These are phyloP conservation scores for Aureobasidium sp. DNA, from an alignment of 2,329 filamentous ascomycete species.

Conservation along the genomic window DNA sequence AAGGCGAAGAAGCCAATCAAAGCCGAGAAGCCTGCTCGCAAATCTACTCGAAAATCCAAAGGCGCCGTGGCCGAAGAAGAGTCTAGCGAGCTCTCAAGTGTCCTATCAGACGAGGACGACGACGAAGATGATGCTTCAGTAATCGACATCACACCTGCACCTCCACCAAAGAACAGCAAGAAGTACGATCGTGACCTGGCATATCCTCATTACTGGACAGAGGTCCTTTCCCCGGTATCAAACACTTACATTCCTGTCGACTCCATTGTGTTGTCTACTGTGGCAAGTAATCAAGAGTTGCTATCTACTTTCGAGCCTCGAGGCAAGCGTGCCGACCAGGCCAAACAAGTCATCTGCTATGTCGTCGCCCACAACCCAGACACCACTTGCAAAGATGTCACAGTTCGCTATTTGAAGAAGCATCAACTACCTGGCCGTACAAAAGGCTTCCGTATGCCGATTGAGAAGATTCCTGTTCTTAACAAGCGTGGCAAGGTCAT, in stretches of 20 bases:
- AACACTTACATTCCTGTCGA: slow-evolving; percentile 74
- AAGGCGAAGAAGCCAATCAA: slow-evolving; percentile 13
- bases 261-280: slow-evolving; percentile 56
- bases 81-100: slow-evolving; percentile 34
- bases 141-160: slow-evolving; percentile 44
- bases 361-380: slow-evolving; percentile 74
- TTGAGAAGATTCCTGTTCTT: slow-evolving; percentile 73
- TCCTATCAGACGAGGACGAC: slow-evolving; percentile 33
- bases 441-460: slow-evolving; percentile 69
- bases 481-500: slow-evolving; percentile 69
- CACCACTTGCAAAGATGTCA: slow-evolving; percentile 89
- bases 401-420: slow-evolving; percentile 76
- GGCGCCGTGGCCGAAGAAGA: slow-evolving; percentile 41
- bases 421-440: slow-evolving; percentile 80
- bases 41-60: slow-evolving; percentile 24
- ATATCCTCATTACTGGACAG: slow-evolving; percentile 88
- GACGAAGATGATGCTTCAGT: slow-evolving; percentile 45
- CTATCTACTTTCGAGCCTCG: slow-evolving; percentile 71
- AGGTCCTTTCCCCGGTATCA: slow-evolving; percentile 74
- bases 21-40: slow-evolving; percentile 19
- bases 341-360: slow-evolving; percentile 85
- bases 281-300: slow-evolving; percentile 64
- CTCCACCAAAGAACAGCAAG: slow-evolving; percentile 35
- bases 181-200: slow-evolving; percentile 67
- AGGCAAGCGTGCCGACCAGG: slow-evolving; percentile 71